These are phyloP conservation scores for Mortierella sp. DNA, from an alignment of 371 early-diverging fungal species.

Conservation along the genomic window DNA sequence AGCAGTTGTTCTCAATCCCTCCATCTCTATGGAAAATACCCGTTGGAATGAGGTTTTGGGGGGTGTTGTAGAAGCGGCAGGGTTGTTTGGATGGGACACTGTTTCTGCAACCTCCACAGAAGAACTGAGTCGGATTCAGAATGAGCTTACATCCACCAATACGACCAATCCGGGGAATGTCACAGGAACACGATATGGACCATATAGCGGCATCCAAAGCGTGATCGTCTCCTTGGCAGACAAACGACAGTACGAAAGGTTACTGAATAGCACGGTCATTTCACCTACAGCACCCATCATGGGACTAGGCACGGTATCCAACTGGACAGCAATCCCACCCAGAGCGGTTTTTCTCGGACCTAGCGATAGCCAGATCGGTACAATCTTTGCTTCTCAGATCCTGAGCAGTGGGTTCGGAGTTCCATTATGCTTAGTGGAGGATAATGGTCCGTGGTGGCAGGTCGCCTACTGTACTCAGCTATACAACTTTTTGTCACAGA, in stretches of 20 bases:
- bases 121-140: constrained; percentile 15
- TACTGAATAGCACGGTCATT: constrained; percentile 17
- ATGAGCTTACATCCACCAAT: background rate
- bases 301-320: constrained; percentile 28
- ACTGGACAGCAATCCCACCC: constrained; percentile 19
- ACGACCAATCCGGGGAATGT: background rate
- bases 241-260: constrained; percentile 6
- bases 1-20: constrained; percentile 50
- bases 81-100: constrained; percentile 39
- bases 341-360: constrained; percentile 32
- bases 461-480: constrained; percentile 21
- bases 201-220: constrained; percentile 28
- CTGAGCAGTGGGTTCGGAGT: constrained; percentile 29
- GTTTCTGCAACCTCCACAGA: constrained; percentile 26
- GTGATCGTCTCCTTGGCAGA: constrained; percentile 32
- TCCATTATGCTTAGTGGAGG: constrained; percentile 50
- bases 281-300: constrained; percentile 12
- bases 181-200: constrained; percentile 8
- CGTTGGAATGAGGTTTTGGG: constrained; percentile 47
- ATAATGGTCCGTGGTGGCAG: constrained; percentile 48
- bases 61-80: constrained; percentile 41
- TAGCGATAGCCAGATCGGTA: constrained; percentile 18
- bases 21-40: constrained; percentile 29
- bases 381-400: constrained; percentile 28
- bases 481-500: constrained; percentile 15